phyloP scores from a whole-genome alignment of 2,329 filamentous ascomycete species.

The Fusarium scirpi region DNA sequence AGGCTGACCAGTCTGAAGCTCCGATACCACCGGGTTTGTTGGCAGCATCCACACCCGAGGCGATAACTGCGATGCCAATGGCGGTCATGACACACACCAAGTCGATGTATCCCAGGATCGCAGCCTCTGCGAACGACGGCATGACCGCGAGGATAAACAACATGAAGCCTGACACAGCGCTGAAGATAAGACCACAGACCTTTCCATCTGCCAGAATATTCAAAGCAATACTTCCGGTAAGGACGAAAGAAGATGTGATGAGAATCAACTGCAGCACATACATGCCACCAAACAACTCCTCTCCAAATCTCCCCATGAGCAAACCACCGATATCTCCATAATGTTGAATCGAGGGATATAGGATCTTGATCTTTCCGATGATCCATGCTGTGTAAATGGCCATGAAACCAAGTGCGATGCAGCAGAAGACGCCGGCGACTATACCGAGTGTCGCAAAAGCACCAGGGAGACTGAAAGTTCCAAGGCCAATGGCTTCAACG shows the following conservation, averaged over 20 bases:
- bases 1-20: slow-evolving; percentile 52
- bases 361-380: slow-evolving; percentile 56
- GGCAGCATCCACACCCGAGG: slow-evolving; percentile 60
- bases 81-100: slow-evolving; percentile 57
- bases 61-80: slow-evolving; percentile 72
- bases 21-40: slow-evolving; percentile 4
- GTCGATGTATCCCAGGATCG: slow-evolving; percentile 45
- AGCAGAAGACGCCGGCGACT: slow-evolving; percentile 53
- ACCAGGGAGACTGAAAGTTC: slow-evolving; percentile 42
- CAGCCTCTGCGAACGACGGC: slow-evolving; percentile 53
- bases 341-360: slow-evolving; percentile 65
- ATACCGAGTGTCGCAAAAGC: slow-evolving; percentile 45
- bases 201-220: slow-evolving; percentile 68
- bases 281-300: slow-evolving; percentile 67
- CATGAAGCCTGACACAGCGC: slow-evolving; percentile 55
- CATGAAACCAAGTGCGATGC: slow-evolving; percentile 51
- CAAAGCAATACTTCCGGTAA: slow-evolving; percentile 74
- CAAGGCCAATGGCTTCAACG: slow-evolving; percentile 43
- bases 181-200: slow-evolving; percentile 54
- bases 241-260: slow-evolving; percentile 73
- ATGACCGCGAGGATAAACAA: slow-evolving; percentile 56
- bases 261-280: slow-evolving; percentile 72
- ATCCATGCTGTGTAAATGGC: slow-evolving; percentile 57
- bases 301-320: slow-evolving; percentile 66
- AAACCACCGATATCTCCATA: slow-evolving; percentile 74